These are phyloP conservation scores for Vigna hirtella DNA, from an alignment of 306 rosid genomes.

Conservation along the genomic window DNA sequence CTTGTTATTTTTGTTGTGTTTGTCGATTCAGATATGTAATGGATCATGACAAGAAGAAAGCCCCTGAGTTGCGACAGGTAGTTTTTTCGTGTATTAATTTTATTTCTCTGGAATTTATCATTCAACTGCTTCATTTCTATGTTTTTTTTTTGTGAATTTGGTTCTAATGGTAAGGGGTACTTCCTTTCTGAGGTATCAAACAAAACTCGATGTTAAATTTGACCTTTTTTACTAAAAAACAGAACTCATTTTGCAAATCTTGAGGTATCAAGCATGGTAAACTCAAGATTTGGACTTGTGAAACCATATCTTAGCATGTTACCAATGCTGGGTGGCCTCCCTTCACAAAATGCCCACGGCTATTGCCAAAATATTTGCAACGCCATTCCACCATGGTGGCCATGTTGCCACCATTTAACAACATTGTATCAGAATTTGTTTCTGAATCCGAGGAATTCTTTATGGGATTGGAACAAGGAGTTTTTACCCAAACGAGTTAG, in stretches of 20 bases:
- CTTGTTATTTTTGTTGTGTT: slow-evolving; percentile 27
- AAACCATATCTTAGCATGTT: neutral
- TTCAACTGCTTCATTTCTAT: slow-evolving; percentile 23
- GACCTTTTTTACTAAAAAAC: no score
- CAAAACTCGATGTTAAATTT: no score
- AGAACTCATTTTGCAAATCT: no score
- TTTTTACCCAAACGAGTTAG: neutral
- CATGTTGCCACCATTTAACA: neutral
- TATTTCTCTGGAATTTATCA: neutral
- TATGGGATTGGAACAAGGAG: neutral
- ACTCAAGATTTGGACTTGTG: neutral
- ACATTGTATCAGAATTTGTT: neutral
- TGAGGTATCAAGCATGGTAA: neutral
- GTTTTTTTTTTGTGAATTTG: slow-evolving; percentile 10
- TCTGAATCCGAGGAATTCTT: neutral
- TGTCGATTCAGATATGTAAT: slow-evolving; percentile 74
- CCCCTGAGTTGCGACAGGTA: slow-evolving; percentile 92
- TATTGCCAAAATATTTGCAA: neutral
- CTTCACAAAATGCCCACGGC: neutral
- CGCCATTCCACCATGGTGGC: neutral
- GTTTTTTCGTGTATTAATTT: slow-evolving; percentile 9
- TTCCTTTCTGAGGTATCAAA: neutral
- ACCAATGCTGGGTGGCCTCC: neutral
- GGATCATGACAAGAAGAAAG: slow-evolving; percentile 84
- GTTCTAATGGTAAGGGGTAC: neutral